Base-by-base conservation (phyloP, 1,139 yeast species). In the Yamadazyma dushanensis region DNA sequence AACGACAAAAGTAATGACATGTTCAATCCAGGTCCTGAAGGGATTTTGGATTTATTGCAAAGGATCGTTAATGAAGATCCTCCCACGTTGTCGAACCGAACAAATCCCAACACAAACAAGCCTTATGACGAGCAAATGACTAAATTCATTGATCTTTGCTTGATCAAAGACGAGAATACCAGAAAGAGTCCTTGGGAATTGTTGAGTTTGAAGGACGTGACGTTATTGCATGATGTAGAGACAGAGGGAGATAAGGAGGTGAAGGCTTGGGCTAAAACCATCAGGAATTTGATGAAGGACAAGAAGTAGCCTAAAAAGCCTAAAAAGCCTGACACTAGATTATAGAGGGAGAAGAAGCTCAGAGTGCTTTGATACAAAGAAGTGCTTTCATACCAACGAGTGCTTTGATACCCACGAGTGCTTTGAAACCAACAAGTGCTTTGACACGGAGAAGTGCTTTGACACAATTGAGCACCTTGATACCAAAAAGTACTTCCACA, bases 41-140 rank as follows among this genome's bases (percentile, higher is more conserved):
- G 97, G 3, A 90, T 92, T 31, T 68, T 92, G 46, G 98, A 92
- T 55, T 68, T 92, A 26, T 63, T 92, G 40, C 98, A 92, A 61
- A 67, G 96, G 47, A 90, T 92, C 34, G 98, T 92, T 18, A 87
- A 90, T 53, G 98, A 94, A 56, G 80, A 82, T 3, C 92, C 97
- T 0, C 98, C 98, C 9, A 66, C 75, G 1, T 69, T 90, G 32
- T 44, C 57, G 3, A 49, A 53, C 10, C 58, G 54, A 37, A 44
- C 44, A 3, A 60, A 66, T 41, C 55, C 55, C 1, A 37, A 44
- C 5, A 63, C 68, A 2, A 49, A 50, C 3, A 29, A 41, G 24
- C 47, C 47, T 1, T 70, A 60, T 43, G 74, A 70, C 40, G 27
- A 48, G 2, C 70, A 65, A 21, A 65, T 88, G 48, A 71, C 84